Evolutionary conservation across 73 alveolate genomes (phyloP), one percentile per base, ranked within the genome.

Genomic region (Breviolum minutum): DNA sequence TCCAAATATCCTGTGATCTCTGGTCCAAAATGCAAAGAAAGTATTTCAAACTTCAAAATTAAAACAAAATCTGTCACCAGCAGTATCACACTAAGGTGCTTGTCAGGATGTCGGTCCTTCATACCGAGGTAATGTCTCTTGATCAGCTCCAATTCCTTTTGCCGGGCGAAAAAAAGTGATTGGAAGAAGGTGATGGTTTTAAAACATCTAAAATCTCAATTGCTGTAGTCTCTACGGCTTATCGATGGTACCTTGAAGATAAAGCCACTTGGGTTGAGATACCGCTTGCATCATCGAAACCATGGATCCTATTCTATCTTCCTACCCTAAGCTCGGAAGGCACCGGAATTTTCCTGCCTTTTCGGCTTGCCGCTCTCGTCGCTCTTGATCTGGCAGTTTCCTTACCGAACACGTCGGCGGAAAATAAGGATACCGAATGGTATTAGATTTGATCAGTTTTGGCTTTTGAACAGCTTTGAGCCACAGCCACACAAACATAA

Each of bases 311-410:
- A 40, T 40, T 40, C 5, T 3, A 40, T 40, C n/a, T n/a, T n/a
- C n/a, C n/a, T n/a, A n/a, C n/a, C 27, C 84, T 10, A 74, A 1
- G 22, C 84, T 40, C 27, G 5, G 79, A 69, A 24, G 79, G 2
- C 71, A 17, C 12, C 6, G 2, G 19, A 29, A 13, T 13, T 32
- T 54, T 40, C 91, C 9, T 8, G 64, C 96, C 96, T 91, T 91
- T 89, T 91, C 97, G 64, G 97, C 97, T 71, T 91, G 97, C 20
- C 97, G 77, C 79, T 91, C 97, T 40, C 97, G 97, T 29, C 97
- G 83, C 97, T 91, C 97, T 91, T 71, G 87, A 68, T 91, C 97
- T 13, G 97, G 97, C 22, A 91, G 97, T 89, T 91, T 91, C 97
- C 95, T 88, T n/a, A 62, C n/a, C n/a, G 95, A 8, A 29, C 6